Conservation (phyloP, 768 basidiomycete species). For the Suillus clintonianus region DNA sequence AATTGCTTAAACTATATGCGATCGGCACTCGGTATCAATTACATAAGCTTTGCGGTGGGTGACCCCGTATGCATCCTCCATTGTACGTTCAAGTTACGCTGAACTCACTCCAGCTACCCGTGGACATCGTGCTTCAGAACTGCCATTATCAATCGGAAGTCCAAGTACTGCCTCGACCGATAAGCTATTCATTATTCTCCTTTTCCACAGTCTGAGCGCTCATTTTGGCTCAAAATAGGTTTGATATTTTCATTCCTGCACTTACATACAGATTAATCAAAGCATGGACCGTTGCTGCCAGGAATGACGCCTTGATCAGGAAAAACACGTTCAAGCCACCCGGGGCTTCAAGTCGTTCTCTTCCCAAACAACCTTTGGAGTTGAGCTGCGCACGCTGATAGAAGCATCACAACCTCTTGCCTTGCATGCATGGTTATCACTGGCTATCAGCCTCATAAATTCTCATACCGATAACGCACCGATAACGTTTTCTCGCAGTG, state of each 20-base stretch:
- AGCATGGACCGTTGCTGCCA: not conserved
- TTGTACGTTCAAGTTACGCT: not conserved
- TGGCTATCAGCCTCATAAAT: not conserved
- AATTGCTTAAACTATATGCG: not conserved
- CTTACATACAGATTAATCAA: constrained; percentile 5
- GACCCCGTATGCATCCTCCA: not conserved
- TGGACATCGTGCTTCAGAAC: not conserved
- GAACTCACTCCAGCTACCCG: not conserved
- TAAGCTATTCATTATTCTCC: not conserved
- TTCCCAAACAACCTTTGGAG: not conserved
- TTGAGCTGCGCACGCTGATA: not conserved
- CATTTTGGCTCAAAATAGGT: not conserved
- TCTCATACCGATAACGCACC: not conserved
- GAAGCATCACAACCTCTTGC: not conserved
- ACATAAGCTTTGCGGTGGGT: constrained; percentile 3
- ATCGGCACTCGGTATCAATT: constrained; percentile 11
- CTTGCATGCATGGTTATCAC: not conserved
- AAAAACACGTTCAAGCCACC: constrained; percentile 3
- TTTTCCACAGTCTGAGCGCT: not conserved
- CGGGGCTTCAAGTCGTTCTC: not conserved
- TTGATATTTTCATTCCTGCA: not conserved
- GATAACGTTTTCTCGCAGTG: not conserved
- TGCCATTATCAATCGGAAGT: not conserved
- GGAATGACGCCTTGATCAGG: constrained; percentile 3
- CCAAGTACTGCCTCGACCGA: not conserved